These are phyloP conservation scores for Ganoderma multipileum DNA, from an alignment of 1,284 basidiomycete species.

Conservation along the genomic window DNA sequence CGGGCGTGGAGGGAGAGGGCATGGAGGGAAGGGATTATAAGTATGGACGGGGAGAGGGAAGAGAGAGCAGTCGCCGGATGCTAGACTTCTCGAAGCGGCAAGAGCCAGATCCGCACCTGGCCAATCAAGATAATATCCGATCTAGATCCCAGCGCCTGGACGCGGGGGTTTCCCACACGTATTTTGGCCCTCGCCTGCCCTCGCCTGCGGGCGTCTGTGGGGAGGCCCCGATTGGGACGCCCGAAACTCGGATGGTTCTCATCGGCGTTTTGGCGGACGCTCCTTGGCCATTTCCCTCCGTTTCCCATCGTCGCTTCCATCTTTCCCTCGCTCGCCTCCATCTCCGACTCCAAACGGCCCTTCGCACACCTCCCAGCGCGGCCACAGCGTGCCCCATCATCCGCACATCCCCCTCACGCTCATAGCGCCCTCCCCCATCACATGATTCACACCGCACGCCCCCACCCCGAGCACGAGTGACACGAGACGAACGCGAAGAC, in stretches of 20 bases:
- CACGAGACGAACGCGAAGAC: constrained; percentile 8
- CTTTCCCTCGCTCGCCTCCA: constrained; percentile 29
- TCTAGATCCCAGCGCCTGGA: constrained; percentile 31
- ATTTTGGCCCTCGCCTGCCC: constrained; percentile 13
- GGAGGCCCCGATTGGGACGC: constrained; percentile 19
- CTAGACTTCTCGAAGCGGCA: constrained; percentile 29
- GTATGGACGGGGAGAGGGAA: constrained; percentile 23
- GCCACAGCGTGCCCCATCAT: constrained; percentile 3
- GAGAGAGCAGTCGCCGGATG: constrained; percentile 17
- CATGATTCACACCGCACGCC: constrained; percentile 15
- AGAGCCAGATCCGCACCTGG: constrained; percentile 33
- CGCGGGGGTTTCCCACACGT: constrained; percentile 14
- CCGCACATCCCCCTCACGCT: constrained; percentile 7
- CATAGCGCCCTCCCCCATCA: constrained; percentile 13
- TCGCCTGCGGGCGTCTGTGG: constrained; percentile 15
- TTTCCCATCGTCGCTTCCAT: constrained; percentile 36
- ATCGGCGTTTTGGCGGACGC: constrained; percentile 32
- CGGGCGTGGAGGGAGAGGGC: constrained; percentile 18
- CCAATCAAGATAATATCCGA: constrained; percentile 36
- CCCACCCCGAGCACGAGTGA: neutral
- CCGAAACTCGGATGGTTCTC: constrained; percentile 32
- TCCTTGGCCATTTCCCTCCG: constrained; percentile 21
- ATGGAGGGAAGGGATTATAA: constrained; percentile 32
- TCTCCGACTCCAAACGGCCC: constrained; percentile 24
- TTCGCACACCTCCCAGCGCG: constrained; percentile 15